Percentiles rank a stretch among this genome's conserved stretches.
These are phyloP conservation scores for Gautieria morchelliformis DNA, from an alignment of 768 basidiomycete species.

Conservation along the genomic window DNA sequence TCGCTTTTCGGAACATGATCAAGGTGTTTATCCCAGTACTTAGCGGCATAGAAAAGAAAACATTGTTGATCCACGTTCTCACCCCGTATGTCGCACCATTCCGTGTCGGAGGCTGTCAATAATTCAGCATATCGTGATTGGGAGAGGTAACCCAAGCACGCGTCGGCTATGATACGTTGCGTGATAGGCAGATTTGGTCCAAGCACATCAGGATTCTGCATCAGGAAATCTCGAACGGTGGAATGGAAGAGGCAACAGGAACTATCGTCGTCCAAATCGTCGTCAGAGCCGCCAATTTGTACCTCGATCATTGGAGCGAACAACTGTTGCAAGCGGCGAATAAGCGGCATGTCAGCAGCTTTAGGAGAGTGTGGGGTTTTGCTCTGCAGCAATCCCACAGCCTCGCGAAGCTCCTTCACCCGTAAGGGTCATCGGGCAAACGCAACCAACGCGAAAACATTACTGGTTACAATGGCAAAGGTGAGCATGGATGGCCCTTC, in stretches of 20 bases:
- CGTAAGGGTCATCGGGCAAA: conserved; percentile 20
- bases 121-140: conserved; percentile 15
- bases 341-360: not conserved
- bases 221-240: conserved; percentile 19
- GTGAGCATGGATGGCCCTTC: not conserved
- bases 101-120: conserved; percentile 11
- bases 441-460: conserved; percentile 20
- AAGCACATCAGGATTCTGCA: conserved; percentile 13
- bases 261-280: not conserved
- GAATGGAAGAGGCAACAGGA: conserved; percentile 21
- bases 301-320: not conserved
- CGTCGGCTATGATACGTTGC: conserved; percentile 12
- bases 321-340: not conserved
- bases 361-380: not conserved
- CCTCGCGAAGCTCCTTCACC: conserved; percentile 20
- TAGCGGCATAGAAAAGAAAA: conserved; percentile 21
- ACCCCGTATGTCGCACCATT: conserved; percentile 19
- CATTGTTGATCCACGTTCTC: conserved; percentile 16
- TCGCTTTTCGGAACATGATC: conserved; percentile 11
- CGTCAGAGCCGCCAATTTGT: not conserved
- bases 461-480: conserved; percentile 10
- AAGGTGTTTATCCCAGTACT: conserved; percentile 26
- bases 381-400: conserved; percentile 13
- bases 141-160: conserved; percentile 20
- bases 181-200: conserved; percentile 11